Evolutionary conservation across 2,329 filamentous ascomycete genomes (phyloP).

Genomic region (Achaetomium macrosporum): DNA sequence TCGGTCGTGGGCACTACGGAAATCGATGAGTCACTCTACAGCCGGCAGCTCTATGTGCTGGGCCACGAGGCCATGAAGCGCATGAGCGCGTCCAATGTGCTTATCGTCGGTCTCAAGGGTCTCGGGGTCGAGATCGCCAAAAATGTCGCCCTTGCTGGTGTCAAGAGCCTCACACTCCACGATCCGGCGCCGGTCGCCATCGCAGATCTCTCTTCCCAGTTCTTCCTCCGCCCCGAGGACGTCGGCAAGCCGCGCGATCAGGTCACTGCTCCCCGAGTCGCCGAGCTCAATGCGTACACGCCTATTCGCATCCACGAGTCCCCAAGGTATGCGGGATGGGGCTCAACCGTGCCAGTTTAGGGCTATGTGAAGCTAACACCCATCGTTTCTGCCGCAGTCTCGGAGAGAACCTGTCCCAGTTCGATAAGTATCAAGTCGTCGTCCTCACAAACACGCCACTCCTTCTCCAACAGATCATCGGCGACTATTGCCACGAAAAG

Average conservation of each 20-base stretch:
- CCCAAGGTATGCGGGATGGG: slow-evolving; percentile 36
- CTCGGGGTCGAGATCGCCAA: slow-evolving; percentile 97
- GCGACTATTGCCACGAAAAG: slow-evolving; percentile 90
- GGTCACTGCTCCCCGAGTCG: slow-evolving; percentile 81
- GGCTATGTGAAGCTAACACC: not conserved
- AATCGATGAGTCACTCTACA: slow-evolving; percentile 70
- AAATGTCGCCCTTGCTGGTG: slow-evolving; percentile 94
- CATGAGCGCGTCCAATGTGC: slow-evolving; percentile 93
- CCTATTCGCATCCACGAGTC: slow-evolving; percentile 74
- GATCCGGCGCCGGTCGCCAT: slow-evolving; percentile 81
- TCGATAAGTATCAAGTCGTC: slow-evolving; percentile 88
- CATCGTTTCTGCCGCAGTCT: slow-evolving; percentile 48
- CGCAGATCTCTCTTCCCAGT: slow-evolving; percentile 90
- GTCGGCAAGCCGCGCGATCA: slow-evolving; percentile 87
- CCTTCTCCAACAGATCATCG: slow-evolving; percentile 73
- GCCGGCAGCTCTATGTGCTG: slow-evolving; percentile 65
- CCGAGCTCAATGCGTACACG: slow-evolving; percentile 94
- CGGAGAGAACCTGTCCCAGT: slow-evolving; percentile 67
- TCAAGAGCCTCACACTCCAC: slow-evolving; percentile 92
- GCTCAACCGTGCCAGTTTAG: not conserved
- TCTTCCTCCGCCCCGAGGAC: slow-evolving; percentile 85
- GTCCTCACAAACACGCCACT: slow-evolving; percentile 82
- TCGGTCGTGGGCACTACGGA: slow-evolving; percentile 48
- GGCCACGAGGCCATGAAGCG: slow-evolving; percentile 92
- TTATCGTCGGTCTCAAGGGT: slow-evolving; percentile 86